Evolutionary conservation across 176 grass and related monocot species (phyloP).

Genomic region (Phyllostachys edulis): DNA sequence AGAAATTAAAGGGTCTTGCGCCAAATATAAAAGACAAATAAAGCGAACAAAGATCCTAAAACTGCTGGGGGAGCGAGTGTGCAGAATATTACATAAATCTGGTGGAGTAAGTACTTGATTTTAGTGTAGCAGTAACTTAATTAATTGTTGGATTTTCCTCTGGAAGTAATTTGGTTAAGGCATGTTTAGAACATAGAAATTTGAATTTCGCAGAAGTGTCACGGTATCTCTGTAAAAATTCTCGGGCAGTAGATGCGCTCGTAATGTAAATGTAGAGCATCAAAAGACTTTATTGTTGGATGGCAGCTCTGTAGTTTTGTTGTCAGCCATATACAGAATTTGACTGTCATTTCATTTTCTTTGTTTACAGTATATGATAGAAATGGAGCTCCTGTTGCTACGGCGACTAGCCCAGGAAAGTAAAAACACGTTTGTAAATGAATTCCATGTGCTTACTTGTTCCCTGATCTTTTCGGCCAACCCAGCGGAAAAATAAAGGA

Average conservation of each 20-base stretch:
- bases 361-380: not conserved
- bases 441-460: not conserved
- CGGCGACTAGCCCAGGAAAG: not conserved
- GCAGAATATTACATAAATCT: no score
- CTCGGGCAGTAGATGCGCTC: no score
- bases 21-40: not conserved
- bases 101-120: no score
- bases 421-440: not conserved
- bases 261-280: no score
- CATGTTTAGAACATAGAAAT: no score
- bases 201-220: no score
- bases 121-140: not conserved
- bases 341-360: not conserved
- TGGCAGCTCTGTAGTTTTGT: not conserved
- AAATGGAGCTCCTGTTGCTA: not conserved
- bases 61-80: not conserved
- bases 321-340: no score
- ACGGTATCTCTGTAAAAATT: no score
- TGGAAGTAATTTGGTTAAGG: no score
- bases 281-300: not conserved
- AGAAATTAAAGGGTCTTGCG: not conserved
- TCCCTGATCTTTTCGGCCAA: not conserved
- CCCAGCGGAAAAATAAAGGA: not conserved
- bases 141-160: not conserved
- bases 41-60: slow-evolving; percentile 9